phyloP scores from a whole-genome alignment of 495 filamentous ascomycete species.

The Aspergillus coremiiformis region DNA sequence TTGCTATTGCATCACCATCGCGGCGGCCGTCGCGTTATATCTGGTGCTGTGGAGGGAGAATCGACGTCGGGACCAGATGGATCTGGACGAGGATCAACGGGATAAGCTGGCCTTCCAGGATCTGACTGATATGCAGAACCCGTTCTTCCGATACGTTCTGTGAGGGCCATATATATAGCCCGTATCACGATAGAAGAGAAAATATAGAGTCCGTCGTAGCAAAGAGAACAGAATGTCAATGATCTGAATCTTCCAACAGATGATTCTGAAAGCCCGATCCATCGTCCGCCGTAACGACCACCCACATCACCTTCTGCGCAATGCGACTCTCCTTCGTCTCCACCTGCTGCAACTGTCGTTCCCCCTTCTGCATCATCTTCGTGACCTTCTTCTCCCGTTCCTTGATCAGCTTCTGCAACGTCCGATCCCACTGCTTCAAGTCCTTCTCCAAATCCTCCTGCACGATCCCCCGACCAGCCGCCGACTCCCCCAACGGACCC shows the following conservation, averaged over 20 bases:
- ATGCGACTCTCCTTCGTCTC: conserved; percentile 14
- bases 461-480: conserved; percentile 1
- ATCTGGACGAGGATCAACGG: conserved; percentile 52
- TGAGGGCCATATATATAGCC: conserved; percentile 23
- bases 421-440: conserved; percentile 6
- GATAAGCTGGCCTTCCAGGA: conserved; percentile 63
- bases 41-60: conserved; percentile 52
- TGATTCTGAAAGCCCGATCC: conserved; percentile 5
- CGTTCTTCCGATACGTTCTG: conserved; percentile 66
- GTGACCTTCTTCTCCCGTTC: conserved; percentile 8
- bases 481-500: conserved; percentile 11
- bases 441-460: conserved; percentile 14
- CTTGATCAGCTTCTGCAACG: conserved; percentile 6
- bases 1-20: conserved; percentile 64
- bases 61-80: conserved; percentile 33
- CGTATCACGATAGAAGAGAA: too few relatives aligned
- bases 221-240: neutral
- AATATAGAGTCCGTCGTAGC: neutral
- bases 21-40: conserved; percentile 48
- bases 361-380: neutral
- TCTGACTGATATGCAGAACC: conserved; percentile 70
- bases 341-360: conserved; percentile 4
- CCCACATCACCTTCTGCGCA: conserved; percentile 12
- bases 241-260: conserved; percentile 8
- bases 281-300: conserved; percentile 11